Evolutionary conservation across 495 filamentous ascomycete genomes (phyloP), one percentile per base, ranked within the genome.

Genomic region (Barbatosphaeria neglecta): DNA sequence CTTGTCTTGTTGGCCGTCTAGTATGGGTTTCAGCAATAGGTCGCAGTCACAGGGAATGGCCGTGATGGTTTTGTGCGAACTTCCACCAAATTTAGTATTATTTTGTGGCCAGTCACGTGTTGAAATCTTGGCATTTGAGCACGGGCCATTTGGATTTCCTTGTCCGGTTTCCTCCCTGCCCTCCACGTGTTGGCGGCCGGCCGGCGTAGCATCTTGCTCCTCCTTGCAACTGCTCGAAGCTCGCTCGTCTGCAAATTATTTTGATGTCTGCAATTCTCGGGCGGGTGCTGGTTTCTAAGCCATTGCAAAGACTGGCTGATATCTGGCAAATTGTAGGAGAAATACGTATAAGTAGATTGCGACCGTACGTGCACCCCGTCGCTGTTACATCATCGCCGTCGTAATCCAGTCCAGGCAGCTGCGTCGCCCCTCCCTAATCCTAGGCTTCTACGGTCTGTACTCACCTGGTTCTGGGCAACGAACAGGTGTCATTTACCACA

Each of bases 31-130:
- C 51, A 51, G 53, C 48, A 45, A 44, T 44, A 37, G 52, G 48
- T 61, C 42, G 37, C 45, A 50, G 51, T 45, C 44, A 55, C 52
- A 50, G 47, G 60, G 47, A 50, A 54, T n/a, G n/a, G n/a, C n/a
- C n/a, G 55, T 64, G 50, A n/a, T 44, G 52, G 45, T 55, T 44
- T 49, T 52, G 47, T 38, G 52, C 51, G 49, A 62, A 60, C 61
- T 63, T 54, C 37, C 45, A 43, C 24, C 38, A 41, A 44, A 48
- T 27, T 51, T 39, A 17, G 20, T 44, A 41, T 45, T n/a, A 43
- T 38, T 45, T 49, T 55, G 49, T 50, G 50, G 50, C 52, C 38
- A 52, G 46, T 39, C 45, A 50, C 48, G 51, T 28, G 44, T 13
- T 22, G 19, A 41, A 41, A 41, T 41, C 39, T 41, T 41, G 39